Evolutionary conservation across 306 rosid species (phyloP).

Genomic region (Argentina anserina): DNA sequence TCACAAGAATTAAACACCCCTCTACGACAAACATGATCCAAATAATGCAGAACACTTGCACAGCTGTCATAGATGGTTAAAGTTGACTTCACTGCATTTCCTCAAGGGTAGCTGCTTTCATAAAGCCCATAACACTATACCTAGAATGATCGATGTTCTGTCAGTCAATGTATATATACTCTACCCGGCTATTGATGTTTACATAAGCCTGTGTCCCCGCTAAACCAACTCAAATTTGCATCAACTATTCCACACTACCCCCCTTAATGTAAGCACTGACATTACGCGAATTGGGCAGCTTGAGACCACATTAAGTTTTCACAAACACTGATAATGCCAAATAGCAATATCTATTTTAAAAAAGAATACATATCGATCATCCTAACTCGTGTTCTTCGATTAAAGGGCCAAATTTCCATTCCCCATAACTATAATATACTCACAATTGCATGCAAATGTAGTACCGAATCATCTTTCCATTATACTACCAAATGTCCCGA

Average conservation of each 20-base stretch:
- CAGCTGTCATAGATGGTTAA: not conserved
- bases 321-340: not conserved
- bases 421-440: too few relatives aligned
- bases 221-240: conserved; percentile 2
- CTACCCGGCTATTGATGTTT: not conserved
- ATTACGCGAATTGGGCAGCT: not conserved
- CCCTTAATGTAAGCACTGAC: not conserved
- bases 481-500: not conserved
- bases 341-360: too few relatives aligned
- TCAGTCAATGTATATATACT: not conserved
- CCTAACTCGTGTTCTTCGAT: too few relatives aligned
- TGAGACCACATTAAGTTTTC: not conserved
- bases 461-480: too few relatives aligned
- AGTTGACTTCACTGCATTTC: not conserved
- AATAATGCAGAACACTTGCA: not conserved
- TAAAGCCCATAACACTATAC: not conserved
- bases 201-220: not conserved
- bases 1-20: not conserved
- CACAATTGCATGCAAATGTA: too few relatives aligned
- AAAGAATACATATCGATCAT: too few relatives aligned
- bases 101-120: not conserved
- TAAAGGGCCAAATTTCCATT: too few relatives aligned
- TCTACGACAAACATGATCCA: not conserved
- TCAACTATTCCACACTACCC: not conserved
- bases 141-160: not conserved